Percentiles rank a stretch among this genome's conserved stretches.
Conservation (phyloP, 2,329 filamentous ascomycete genomes). For the Sclerotiophoma versabilis region DNA sequence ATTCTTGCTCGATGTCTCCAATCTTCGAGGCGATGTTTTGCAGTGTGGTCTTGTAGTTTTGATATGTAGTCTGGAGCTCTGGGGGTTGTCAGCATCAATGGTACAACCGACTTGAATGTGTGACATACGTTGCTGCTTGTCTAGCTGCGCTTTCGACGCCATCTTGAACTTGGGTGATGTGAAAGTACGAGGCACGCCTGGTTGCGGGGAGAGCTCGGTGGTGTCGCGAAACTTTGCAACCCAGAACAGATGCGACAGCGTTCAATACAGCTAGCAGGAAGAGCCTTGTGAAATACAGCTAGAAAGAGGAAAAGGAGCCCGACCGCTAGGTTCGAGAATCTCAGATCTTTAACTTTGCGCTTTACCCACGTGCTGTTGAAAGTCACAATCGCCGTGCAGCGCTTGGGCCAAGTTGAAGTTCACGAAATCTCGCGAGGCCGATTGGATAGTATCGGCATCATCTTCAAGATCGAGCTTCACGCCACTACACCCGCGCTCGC, state of each 20-base stretch:
- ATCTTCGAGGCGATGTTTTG: slow-evolving; percentile 96
- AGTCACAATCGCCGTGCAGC: slow-evolving; percentile 4
- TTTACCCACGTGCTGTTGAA: neutral
- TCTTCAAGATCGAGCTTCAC: slow-evolving; percentile 15
- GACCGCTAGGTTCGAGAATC: neutral
- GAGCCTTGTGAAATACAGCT: neutral
- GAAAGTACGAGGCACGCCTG: slow-evolving; percentile 5
- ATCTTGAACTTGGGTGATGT: slow-evolving; percentile 45
- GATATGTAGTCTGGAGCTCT: slow-evolving; percentile 84
- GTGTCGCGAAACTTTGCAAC: slow-evolving; percentile 14
- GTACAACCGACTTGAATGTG: neutral
- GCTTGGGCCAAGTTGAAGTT: slow-evolving; percentile 30
- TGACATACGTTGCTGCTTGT: slow-evolving; percentile 74
- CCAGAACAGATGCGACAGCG: neutral
- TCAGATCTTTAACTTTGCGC: neutral
- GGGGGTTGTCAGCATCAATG: slow-evolving; percentile 18
- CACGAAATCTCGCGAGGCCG: slow-evolving; percentile 31
- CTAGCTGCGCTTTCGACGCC: slow-evolving; percentile 63
- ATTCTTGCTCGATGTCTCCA: slow-evolving; percentile 95
- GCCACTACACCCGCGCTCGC: slow-evolving; percentile 1
- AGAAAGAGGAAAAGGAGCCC: neutral
- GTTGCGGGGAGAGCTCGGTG: slow-evolving; percentile 33
- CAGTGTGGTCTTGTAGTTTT: slow-evolving; percentile 76
- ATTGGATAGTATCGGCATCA: slow-evolving; percentile 9
- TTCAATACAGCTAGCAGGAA: neutral